These are phyloP conservation scores for Botrytis paeoniae DNA, from an alignment of 2,329 filamentous ascomycete species.

Conservation along the genomic window DNA sequence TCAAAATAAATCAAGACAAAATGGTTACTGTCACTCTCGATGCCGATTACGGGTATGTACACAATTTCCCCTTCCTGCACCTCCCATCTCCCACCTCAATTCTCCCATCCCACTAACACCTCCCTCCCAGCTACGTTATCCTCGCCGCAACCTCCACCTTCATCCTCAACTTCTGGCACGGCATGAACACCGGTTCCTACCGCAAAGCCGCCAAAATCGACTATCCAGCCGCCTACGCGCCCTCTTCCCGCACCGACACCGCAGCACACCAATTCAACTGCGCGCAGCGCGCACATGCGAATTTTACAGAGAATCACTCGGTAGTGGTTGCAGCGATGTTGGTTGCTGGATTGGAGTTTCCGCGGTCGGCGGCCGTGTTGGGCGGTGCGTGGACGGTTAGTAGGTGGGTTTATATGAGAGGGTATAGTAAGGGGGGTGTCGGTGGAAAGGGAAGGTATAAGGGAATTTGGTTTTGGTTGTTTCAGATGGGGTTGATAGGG, in stretches of 20 bases:
- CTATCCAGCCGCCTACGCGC: slow-evolving; percentile 57
- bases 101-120: slow-evolving; percentile 42
- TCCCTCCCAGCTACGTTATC: slow-evolving; percentile 57
- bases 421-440: slow-evolving; percentile 40
- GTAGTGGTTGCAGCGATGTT: slow-evolving; percentile 52
- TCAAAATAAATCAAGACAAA: background rate
- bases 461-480: slow-evolving; percentile 29
- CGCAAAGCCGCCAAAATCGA: slow-evolving; percentile 53
- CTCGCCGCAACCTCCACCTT: slow-evolving; percentile 54
- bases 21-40: slow-evolving; percentile 36
- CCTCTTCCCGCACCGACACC: slow-evolving; percentile 32
- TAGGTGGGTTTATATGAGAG: slow-evolving; percentile 53
- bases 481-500: slow-evolving; percentile 32
- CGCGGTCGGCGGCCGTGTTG: slow-evolving; percentile 47
- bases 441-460: slow-evolving; percentile 34
- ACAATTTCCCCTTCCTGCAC: background rate
- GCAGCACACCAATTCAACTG: slow-evolving; percentile 57
- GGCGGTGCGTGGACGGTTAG: slow-evolving; percentile 53
- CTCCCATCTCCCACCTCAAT: background rate
- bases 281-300: slow-evolving; percentile 60
- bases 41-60: slow-evolving; percentile 36
- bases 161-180: slow-evolving; percentile 56
- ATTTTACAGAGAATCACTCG: slow-evolving; percentile 61
- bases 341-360: slow-evolving; percentile 55
- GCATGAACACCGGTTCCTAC: slow-evolving; percentile 44